phyloP scores from a whole-genome alignment of 257 asterid genomes.

The Ocimum tenuiflorum region DNA sequence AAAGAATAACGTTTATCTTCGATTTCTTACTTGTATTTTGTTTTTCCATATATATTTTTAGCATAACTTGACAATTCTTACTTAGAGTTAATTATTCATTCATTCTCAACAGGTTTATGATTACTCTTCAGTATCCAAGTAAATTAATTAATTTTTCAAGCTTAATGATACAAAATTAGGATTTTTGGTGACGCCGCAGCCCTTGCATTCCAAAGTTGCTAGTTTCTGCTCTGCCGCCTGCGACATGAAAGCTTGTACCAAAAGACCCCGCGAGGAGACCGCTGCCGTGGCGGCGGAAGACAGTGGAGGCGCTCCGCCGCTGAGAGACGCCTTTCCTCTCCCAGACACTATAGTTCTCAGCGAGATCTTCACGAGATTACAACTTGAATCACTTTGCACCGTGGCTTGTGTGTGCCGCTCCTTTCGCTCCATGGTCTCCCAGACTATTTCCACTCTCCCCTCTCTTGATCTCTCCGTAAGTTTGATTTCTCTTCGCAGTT shows the following conservation, averaged over 20 bases:
- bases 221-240: background rate
- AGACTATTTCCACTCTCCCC: constrained; percentile 36
- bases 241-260: constrained; percentile 16
- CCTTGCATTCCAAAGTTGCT: background rate
- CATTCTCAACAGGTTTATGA: too few relatives aligned
- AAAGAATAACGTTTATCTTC: too few relatives aligned
- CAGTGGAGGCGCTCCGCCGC: constrained; percentile 21
- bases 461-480: constrained; percentile 68
- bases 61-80: too few relatives aligned
- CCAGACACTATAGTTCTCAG: constrained; percentile 39
- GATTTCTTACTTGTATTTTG: too few relatives aligned
- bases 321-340: constrained; percentile 39
- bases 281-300: constrained; percentile 9
- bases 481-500: background rate
- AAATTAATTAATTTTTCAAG: too few relatives aligned
- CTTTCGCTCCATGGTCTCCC: constrained; percentile 37
- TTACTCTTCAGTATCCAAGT: too few relatives aligned
- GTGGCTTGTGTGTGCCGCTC: constrained; percentile 46
- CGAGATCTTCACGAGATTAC: constrained; percentile 40
- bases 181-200: too few relatives aligned
- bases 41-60: too few relatives aligned
- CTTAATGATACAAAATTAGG: too few relatives aligned
- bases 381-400: constrained; percentile 54
- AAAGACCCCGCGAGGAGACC: constrained; percentile 24
- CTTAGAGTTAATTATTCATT: too few relatives aligned